Percentiles rank a stretch among this genome's conserved stretches.
Conservation (phyloP, 2,329 filamentous ascomycete species). For the Myriosclerotinia duriaeana region DNA sequence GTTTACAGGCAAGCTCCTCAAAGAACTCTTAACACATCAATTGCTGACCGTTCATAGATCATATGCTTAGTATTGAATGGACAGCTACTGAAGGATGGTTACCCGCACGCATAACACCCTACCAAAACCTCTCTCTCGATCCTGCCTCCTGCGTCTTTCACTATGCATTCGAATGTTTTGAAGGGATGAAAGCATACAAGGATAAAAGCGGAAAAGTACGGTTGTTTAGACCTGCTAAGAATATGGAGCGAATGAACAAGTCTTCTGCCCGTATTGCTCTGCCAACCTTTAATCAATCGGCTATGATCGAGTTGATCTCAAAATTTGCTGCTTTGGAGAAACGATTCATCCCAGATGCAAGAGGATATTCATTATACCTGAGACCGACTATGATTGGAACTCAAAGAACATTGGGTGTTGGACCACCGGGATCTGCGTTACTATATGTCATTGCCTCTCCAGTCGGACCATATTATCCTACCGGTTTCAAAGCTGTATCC, state of each 20-base stretch:
- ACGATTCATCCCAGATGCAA: constrained; percentile 82
- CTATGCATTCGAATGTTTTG: constrained; percentile 97
- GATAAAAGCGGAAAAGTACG: constrained; percentile 75
- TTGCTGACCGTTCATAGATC: constrained; percentile 59
- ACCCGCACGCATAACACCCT: constrained; percentile 79
- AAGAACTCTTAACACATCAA: background rate
- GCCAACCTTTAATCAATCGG: constrained; percentile 75
- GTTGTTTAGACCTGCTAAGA: constrained; percentile 91
- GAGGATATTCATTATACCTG: constrained; percentile 92
- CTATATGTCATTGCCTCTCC: constrained; percentile 95
- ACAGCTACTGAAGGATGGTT: constrained; percentile 73
- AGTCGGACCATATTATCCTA: constrained; percentile 96
- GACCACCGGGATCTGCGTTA: constrained; percentile 85
- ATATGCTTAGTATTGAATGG: constrained; percentile 97
- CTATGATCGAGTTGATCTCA: constrained; percentile 77
- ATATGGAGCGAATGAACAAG: constrained; percentile 93
- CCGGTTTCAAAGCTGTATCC: constrained; percentile 94
- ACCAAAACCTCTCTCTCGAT: constrained; percentile 96
- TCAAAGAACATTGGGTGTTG: constrained; percentile 88
- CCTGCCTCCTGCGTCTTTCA: constrained; percentile 97
- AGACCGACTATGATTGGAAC: constrained; percentile 97
- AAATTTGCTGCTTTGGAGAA: constrained; percentile 78
- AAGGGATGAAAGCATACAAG: constrained; percentile 99
- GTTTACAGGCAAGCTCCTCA: constrained; percentile 70
- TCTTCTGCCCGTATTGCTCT: constrained; percentile 89